These are phyloP conservation scores for Leccinum rimulosum DNA, from an alignment of 768 basidiomycete species.

Conservation along the genomic window DNA sequence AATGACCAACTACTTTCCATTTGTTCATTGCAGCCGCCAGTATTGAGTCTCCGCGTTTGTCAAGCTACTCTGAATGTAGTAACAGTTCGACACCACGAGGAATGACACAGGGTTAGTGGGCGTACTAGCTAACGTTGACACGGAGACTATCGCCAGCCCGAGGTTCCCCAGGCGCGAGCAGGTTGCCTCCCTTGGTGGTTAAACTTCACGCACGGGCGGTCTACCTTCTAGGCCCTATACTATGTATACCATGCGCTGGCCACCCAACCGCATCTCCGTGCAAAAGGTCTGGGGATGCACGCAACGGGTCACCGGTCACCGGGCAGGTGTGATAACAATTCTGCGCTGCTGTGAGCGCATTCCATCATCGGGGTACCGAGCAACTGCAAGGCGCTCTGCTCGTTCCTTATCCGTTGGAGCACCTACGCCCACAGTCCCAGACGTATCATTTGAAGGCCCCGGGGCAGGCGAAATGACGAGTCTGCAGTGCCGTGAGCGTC, in stretches of 20 bases:
- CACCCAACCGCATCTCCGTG: background rate
- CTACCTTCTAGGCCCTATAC: background rate
- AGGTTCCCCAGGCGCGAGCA: background rate
- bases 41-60: background rate
- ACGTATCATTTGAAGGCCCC: no score
- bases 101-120: background rate
- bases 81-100: background rate
- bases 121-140: background rate
- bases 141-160: background rate
- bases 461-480: no score
- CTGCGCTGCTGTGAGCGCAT: no score
- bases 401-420: background rate
- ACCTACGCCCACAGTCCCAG: no score
- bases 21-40: background rate
- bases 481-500: no score
- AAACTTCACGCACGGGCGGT: background rate
- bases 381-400: no score
- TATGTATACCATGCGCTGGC: background rate
- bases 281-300: background rate
- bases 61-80: background rate
- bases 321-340: no score
- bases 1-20: constrained; percentile 3
- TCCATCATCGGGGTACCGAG: no score
- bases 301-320: background rate
- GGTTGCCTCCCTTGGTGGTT: background rate